Evolutionary conservation across 305 asterid genomes (phyloP), one percentile per base, ranked within the genome.

Genomic region (Nicotiana rustica): DNA sequence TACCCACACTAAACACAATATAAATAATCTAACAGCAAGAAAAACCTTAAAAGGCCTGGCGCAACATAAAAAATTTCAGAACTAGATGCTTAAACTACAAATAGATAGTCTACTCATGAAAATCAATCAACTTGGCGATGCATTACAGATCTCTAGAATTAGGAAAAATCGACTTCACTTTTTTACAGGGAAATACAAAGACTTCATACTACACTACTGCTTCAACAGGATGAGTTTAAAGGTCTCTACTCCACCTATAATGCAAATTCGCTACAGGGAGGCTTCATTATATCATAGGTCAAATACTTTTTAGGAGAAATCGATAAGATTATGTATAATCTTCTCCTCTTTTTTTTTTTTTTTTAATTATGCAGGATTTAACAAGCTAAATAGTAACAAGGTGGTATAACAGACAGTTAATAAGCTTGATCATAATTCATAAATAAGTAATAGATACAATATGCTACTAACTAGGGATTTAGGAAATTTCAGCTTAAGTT

Each of bases 201-300:
- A 29, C 44, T 14, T 13, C 31, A 69, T 38, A 70, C 19, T 41
- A 35, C 59, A 70, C 35, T 70, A 10, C 78, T 38, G 18, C 78
- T 41, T 18, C 78, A 70, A 18, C 2, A 18, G 4, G 10, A 67
- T 35, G 55, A 36, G 55, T n/a, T 68, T 35, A 55, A 36, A 68
- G 55, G 25, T 15, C 31, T 13, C 31, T 18, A 18, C 59, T 38
- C 3, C n/a, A 69, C 17, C 77, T 38, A 38, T 15, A 57, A 18
- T 41, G 59, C 35, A 70, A 41, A n/a, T 38, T 70, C 78, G 10
- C 57, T n/a, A 38, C 35, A 70, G 12, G 59, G 5, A 70, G 59
- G 78, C 78, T 41, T 70, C 17, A 41, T 52, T 69, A 10, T 55
- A 69, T 38, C 78, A 44, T 70, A 14, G 18, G 49, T 41, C 49